Evolutionary conservation across 768 basidiomycete genomes (phyloP).

Genomic region (Dentipellis sp.): DNA sequence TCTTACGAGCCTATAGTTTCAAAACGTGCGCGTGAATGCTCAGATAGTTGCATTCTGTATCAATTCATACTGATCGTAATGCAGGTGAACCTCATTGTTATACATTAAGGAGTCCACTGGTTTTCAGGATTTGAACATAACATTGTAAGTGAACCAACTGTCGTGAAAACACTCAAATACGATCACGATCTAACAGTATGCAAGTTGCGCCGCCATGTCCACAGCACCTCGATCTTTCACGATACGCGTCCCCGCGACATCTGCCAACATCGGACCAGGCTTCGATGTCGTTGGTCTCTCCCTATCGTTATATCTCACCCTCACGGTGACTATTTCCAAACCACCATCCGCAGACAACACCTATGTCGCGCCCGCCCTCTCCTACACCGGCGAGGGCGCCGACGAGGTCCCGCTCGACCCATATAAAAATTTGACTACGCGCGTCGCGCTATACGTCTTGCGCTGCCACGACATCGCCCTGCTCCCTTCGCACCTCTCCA

Average conservation of each 20-base stretch:
- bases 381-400: slow-evolving; percentile 84
- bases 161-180: background rate
- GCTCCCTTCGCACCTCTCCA: slow-evolving; percentile 69
- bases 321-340: slow-evolving; percentile 46
- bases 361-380: slow-evolving; percentile 44
- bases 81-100: too few species aligned
- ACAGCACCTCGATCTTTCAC: slow-evolving; percentile 31
- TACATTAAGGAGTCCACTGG: too few species aligned
- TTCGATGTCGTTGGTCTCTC: slow-evolving; percentile 99
- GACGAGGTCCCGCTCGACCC: slow-evolving; percentile 86
- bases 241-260: slow-evolving; percentile 91
- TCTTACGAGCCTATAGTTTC: too few species aligned
- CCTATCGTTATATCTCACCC: slow-evolving; percentile 74
- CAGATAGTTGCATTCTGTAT: too few species aligned
- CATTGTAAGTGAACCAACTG: background rate
- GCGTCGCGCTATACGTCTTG: slow-evolving; percentile 96
- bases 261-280: slow-evolving; percentile 97
- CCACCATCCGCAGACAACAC: slow-evolving; percentile 9
- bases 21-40: too few species aligned
- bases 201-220: background rate
- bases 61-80: too few species aligned
- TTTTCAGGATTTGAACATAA: background rate
- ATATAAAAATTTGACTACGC: slow-evolving; percentile 95
- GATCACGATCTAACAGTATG: background rate
- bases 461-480: slow-evolving; percentile 69